Conservation (phyloP, 768 basidiomycete species). For the Candolleomyces aberdarensis region DNA sequence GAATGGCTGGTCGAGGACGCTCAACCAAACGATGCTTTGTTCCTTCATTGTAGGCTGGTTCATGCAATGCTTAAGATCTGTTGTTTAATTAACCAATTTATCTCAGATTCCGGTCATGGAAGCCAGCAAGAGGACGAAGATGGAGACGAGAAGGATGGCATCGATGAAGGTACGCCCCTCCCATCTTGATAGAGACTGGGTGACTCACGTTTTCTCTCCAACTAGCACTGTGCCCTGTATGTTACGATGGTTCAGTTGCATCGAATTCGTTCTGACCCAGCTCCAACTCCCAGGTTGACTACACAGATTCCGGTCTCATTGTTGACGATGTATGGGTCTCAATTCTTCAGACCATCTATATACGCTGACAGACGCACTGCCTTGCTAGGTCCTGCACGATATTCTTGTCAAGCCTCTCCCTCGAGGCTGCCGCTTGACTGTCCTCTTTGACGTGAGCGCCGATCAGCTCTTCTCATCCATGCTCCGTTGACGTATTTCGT, state of each 20-base stretch:
- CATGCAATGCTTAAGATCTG: background rate
- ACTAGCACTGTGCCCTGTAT: slow-evolving; percentile 78
- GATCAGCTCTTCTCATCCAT: background rate
- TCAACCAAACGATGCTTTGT: slow-evolving; percentile 77
- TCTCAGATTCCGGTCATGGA: slow-evolving; percentile 86
- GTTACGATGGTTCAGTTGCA: too few relatives aligned
- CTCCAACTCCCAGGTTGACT: slow-evolving; percentile 24
- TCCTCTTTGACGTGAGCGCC: slow-evolving; percentile 52
- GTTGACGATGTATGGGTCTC: slow-evolving; percentile 74
- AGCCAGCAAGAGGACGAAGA: slow-evolving; percentile 81
- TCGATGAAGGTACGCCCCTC: slow-evolving; percentile 60
- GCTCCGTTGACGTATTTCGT: background rate
- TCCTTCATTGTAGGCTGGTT: slow-evolving; percentile 74
- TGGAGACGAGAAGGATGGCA: slow-evolving; percentile 83
- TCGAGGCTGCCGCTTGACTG: slow-evolving; percentile 85
- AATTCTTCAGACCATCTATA: background rate
- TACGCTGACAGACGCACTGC: background rate
- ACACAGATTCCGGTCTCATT: slow-evolving; percentile 65
- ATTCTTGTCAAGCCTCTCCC: slow-evolving; percentile 82
- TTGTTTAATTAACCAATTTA: background rate
- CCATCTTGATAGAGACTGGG: background rate
- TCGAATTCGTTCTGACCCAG: too few relatives aligned
- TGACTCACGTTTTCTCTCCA: background rate
- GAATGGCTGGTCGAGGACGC: slow-evolving; percentile 88
- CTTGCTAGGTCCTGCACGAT: slow-evolving; percentile 59